phyloP scores from a whole-genome alignment of 2,329 filamentous ascomycete species.

The Zymoseptoria ardabiliae region DNA sequence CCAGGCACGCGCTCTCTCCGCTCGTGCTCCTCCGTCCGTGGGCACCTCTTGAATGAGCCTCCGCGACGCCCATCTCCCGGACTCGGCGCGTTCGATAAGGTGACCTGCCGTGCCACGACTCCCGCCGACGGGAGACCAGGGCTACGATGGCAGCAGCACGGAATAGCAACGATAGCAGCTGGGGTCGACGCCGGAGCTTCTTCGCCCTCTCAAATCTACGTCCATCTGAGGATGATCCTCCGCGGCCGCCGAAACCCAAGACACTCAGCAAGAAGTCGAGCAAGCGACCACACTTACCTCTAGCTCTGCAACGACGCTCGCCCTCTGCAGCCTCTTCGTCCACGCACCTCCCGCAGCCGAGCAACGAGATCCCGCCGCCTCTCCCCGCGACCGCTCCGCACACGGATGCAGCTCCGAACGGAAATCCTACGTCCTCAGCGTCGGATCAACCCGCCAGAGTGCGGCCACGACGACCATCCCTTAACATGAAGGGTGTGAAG shows the following conservation, averaged over 20 bases:
- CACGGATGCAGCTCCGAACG: constrained; percentile 18
- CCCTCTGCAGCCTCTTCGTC: constrained; percentile 23
- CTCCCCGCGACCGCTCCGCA: constrained; percentile 15
- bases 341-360: constrained; percentile 29
- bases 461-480: constrained; percentile 21
- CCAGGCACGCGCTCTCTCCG: neutral
- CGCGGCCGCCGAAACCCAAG: constrained; percentile 7
- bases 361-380: constrained; percentile 13
- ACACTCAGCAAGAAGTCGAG: constrained; percentile 19
- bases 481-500: constrained; percentile 21
- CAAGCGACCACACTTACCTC: constrained; percentile 22
- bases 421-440: constrained; percentile 4
- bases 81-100: neutral
- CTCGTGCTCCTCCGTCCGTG: neutral
- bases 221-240: constrained; percentile 11
- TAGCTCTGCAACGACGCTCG: constrained; percentile 7
- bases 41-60: neutral
- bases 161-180: constrained; percentile 25
- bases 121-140: neutral
- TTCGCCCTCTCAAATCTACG: constrained; percentile 27
- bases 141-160: constrained; percentile 6
- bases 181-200: constrained; percentile 26
- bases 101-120: neutral
- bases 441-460: constrained; percentile 17
- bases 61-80: neutral